Percentiles rank a stretch among this genome's conserved stretches.
Evolutionary conservation across 805 yeast species (phyloP).

Genomic region (Wickerhamomyces ciferrii): DNA sequence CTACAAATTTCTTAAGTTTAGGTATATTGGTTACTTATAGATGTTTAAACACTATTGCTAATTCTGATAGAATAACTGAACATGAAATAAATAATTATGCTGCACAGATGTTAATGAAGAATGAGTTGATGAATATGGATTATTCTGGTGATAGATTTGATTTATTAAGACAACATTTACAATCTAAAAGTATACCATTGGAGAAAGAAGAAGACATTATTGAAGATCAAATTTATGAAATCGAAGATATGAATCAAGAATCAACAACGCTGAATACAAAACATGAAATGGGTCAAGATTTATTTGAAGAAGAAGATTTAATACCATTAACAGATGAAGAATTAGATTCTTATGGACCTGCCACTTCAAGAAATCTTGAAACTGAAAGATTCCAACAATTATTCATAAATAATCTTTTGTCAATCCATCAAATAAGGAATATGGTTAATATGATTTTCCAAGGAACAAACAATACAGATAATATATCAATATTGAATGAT

Average conservation of each 20-base stretch:
- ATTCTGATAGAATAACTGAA: neutral
- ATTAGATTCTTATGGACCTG: conserved; percentile 1
- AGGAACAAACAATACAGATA: no score
- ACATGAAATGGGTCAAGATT: neutral
- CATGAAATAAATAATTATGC: neutral
- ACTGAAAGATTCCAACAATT: conserved; percentile 4
- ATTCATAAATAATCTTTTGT: conserved; percentile 1
- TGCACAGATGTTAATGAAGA: neutral
- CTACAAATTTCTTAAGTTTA: conserved; percentile 29
- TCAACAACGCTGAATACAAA: neutral
- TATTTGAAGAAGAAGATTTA: neutral
- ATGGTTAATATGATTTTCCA: neutral
- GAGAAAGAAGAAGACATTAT: neutral
- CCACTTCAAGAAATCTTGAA: neutral
- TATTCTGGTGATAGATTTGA: neutral
- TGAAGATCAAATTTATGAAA: neutral
- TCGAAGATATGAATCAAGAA: neutral
- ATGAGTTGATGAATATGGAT: neutral
- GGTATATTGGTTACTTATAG: conserved; percentile 28
- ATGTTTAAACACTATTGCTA: conserved; percentile 19
- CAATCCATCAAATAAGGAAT: neutral
- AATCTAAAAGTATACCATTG: no score
- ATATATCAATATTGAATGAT: neutral
- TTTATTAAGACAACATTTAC: neutral
- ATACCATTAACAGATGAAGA: conserved; percentile 8